A percentile compares a stretch with the other conserved stretches of the same genome.
phyloP scores from a whole-genome alignment of 805 yeast genomes.

The Candida morakotiae region DNA sequence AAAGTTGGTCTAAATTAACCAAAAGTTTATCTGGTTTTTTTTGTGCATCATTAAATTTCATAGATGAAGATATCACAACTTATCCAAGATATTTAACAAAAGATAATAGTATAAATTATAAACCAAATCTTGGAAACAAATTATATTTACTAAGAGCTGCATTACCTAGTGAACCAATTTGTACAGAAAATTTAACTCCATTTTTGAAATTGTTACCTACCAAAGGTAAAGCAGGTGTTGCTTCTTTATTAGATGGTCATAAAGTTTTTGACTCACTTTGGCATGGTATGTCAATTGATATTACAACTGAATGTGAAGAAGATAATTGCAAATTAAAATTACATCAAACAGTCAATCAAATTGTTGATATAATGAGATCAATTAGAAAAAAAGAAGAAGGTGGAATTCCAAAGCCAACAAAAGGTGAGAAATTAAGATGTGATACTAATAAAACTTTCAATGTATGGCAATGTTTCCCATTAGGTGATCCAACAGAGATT shows the following conservation, averaged over 20 bases:
- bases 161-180: conserved; percentile 89
- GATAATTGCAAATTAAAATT: conserved; percentile 47
- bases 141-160: conserved; percentile 73
- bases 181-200: conserved; percentile 96
- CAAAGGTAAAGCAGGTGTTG: conserved; percentile 83
- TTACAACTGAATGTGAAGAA: conserved; percentile 50
- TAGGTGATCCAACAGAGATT: conserved; percentile 45
- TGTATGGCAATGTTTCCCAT: conserved; percentile 75
- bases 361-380: conserved; percentile 65
- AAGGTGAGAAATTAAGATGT: conserved; percentile 70
- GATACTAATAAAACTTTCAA: conserved; percentile 58
- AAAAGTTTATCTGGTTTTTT: conserved; percentile 84
- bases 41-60: conserved; percentile 90
- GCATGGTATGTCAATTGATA: conserved; percentile 91
- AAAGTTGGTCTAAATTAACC: conserved; percentile 67
- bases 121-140: conserved; percentile 27
- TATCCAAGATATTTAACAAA: conserved; percentile 45
- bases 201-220: conserved; percentile 87
- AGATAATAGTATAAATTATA: conserved; percentile 19
- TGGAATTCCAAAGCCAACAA: conserved; percentile 78
- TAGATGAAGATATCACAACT: conserved; percentile 76
- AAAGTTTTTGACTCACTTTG: conserved; percentile 85
- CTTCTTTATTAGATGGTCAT: conserved; percentile 85
- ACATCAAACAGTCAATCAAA: conserved; percentile 66
- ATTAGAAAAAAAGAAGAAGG: conserved; percentile 53